Conservation (phyloP, 495 filamentous ascomycete genomes). For the Neurospora sp. region DNA sequence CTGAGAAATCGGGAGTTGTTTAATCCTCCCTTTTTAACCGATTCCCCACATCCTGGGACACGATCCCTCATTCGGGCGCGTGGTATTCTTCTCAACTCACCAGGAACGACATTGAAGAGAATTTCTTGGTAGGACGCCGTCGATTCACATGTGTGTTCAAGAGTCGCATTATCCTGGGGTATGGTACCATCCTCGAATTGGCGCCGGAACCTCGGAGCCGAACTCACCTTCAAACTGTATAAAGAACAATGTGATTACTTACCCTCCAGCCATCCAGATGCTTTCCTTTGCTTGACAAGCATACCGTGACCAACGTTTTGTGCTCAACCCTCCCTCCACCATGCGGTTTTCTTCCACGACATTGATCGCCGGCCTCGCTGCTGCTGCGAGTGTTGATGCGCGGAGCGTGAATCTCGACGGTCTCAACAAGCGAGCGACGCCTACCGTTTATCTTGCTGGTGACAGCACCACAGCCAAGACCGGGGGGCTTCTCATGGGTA, state of each 20-base stretch:
- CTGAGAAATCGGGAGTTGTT: not conserved
- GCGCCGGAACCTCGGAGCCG: not conserved
- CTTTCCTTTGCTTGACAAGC: not conserved
- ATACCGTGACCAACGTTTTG: not conserved
- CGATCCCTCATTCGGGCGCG: not conserved
- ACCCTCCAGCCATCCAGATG: not conserved
- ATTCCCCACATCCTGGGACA: not conserved
- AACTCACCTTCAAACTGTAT: not conserved
- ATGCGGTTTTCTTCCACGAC: not conserved
- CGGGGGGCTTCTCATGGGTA: slow-evolving; percentile 7
- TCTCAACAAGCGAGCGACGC: slow-evolving; percentile 11
- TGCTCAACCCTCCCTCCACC: not conserved
- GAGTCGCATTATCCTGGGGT: not conserved
- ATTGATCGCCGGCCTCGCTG: not conserved
- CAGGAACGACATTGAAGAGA: not conserved
- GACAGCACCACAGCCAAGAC: slow-evolving; percentile 47
- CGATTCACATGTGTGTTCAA: not conserved
- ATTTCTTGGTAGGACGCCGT: not conserved
- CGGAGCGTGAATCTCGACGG: not conserved
- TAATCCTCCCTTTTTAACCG: not conserved
- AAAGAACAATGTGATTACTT: not conserved
- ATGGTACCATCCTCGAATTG: not conserved
- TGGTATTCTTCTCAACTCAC: not conserved
- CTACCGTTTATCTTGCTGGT: slow-evolving; percentile 42
- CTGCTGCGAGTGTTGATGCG: not conserved